Percentiles rank a stretch among this genome's conserved stretches.
phyloP scores from a whole-genome alignment of 1,139 yeast species.

The Kodamaea derodonti region DNA sequence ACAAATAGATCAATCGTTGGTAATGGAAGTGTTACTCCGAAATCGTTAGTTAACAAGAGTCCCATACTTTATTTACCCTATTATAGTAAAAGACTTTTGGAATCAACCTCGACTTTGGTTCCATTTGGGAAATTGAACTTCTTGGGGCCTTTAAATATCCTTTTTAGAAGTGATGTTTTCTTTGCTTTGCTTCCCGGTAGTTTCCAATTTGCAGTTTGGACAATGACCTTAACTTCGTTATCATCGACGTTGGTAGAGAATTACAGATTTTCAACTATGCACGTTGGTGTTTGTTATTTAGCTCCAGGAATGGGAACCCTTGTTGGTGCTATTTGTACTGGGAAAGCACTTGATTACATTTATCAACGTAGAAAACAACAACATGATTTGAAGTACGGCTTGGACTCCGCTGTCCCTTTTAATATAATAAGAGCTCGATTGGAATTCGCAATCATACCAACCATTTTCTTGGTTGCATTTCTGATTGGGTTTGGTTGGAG shows the following conservation, averaged over 20 bases:
- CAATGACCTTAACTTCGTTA: constrained; percentile 62
- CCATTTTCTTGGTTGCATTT: constrained; percentile 34
- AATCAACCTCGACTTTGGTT: background rate
- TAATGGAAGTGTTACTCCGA: constrained; percentile 55
- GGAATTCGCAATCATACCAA: constrained; percentile 21
- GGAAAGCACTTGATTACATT: constrained; percentile 43
- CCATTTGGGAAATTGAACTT: constrained; percentile 24
- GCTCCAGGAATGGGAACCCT: constrained; percentile 60
- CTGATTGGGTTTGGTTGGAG: constrained; percentile 69
- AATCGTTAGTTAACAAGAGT: constrained; percentile 30
- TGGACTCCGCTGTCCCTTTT: constrained; percentile 21
- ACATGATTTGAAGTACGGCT: constrained; percentile 42
- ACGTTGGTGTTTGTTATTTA: constrained; percentile 61
- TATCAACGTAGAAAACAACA: constrained; percentile 29
- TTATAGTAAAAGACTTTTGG: constrained; percentile 13
- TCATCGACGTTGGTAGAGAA: constrained; percentile 47
- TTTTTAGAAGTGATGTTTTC: constrained; percentile 27
- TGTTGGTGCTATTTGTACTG: constrained; percentile 47
- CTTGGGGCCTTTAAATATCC: constrained; percentile 43
- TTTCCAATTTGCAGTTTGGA: constrained; percentile 64
- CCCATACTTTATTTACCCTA: constrained; percentile 32
- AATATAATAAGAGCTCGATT: constrained; percentile 27
- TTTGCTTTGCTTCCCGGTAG: constrained; percentile 48
- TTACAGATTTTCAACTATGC: constrained; percentile 49
- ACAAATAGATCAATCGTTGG: constrained; percentile 69